Evolutionary conservation across 192 early-diverging fungal species (phyloP), one percentile per base, ranked within the genome.

Genomic region (Podila horticola): DNA sequence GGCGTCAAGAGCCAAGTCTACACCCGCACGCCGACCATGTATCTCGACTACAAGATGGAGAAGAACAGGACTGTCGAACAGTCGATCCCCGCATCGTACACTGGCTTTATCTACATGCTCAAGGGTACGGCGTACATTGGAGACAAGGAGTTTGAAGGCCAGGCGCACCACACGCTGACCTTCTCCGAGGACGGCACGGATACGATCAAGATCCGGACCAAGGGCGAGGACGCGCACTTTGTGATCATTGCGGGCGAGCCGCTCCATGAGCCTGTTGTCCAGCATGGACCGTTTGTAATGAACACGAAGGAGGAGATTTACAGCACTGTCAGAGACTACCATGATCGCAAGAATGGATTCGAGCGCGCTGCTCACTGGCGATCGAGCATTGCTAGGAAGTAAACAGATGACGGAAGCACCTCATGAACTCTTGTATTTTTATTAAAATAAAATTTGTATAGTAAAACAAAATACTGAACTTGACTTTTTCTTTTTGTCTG

Each of bases 201-300:
- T 17, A 58, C 64, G 5, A 60, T 70, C 33, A 60, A 67, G 62
- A 74, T 84, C 74, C 64, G 29, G 1, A 72, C 62, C 19, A 67
- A 71, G 48, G 71, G 67, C 24, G 67, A 61, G 52, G 64, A 59
- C 28, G 33, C 64, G 24, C 64, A 59, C 62, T 67, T 57, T 55
- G 57, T 71, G 31, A 52, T 88, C n/a, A 71, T 88, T 55, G 82
- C 67, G 26, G 88, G 83, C 29, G 64, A 83, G 52, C 87, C 87
- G 1, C 74, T 89, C 20, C 59, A 55, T 15, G 88, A 89, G 71
- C 88, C 86, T 10, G 69, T 91, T n/a, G 79, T 83, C 5, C 84
- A 86, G 66, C 85, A 86, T 59, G 90, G 90, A 0, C 91, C 91
- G 4, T 92, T 92, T 83, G 90, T 92, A 13, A 86, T 88, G 90